Conservation (phyloP, 495 filamentous ascomycete species). For the Trichoderma reesei region DNA sequence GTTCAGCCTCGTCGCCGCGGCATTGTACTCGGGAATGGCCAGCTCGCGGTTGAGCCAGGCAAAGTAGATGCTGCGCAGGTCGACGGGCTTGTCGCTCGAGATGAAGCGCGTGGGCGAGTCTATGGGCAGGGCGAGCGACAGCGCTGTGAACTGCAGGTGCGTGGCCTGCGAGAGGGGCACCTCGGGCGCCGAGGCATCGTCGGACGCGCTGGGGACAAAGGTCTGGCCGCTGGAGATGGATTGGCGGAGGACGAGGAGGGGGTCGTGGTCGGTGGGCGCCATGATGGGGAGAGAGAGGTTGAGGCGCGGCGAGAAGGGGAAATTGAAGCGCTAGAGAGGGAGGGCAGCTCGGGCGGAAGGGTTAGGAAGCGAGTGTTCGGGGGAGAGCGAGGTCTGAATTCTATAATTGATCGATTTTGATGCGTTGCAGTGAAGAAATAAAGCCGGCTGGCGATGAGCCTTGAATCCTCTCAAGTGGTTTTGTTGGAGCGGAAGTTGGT, state of each 20-base stretch:
- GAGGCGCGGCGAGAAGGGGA: background rate
- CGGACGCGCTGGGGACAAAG: slow-evolving; percentile 59
- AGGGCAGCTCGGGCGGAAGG: background rate
- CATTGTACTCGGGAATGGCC: slow-evolving; percentile 81
- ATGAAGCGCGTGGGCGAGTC: slow-evolving; percentile 75
- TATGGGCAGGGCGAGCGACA: slow-evolving; percentile 58
- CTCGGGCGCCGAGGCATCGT: slow-evolving; percentile 40
- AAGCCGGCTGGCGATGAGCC: background rate
- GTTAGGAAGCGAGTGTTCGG: background rate
- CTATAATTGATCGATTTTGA: background rate
- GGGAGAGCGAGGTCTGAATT: too few species aligned
- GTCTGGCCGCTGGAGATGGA: slow-evolving; percentile 58
- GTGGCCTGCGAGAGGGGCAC: slow-evolving; percentile 61
- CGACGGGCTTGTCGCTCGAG: slow-evolving; percentile 57
- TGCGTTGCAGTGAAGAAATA: background rate
- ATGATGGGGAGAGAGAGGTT: slow-evolving; percentile 21
- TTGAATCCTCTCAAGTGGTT: too few species aligned
- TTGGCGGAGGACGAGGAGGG: slow-evolving; percentile 69
- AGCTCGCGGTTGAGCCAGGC: slow-evolving; percentile 87
- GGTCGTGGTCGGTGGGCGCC: slow-evolving; percentile 44
- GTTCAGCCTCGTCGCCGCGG: slow-evolving; percentile 68
- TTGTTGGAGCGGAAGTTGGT: background rate
- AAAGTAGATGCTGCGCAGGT: slow-evolving; percentile 90
- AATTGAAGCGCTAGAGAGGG: background rate
- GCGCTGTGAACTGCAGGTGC: slow-evolving; percentile 66